Percentiles rank a stretch among this genome's conserved stretches.
Conservation (phyloP, 768 basidiomycete genomes). For the Tulasnella sp. region DNA sequence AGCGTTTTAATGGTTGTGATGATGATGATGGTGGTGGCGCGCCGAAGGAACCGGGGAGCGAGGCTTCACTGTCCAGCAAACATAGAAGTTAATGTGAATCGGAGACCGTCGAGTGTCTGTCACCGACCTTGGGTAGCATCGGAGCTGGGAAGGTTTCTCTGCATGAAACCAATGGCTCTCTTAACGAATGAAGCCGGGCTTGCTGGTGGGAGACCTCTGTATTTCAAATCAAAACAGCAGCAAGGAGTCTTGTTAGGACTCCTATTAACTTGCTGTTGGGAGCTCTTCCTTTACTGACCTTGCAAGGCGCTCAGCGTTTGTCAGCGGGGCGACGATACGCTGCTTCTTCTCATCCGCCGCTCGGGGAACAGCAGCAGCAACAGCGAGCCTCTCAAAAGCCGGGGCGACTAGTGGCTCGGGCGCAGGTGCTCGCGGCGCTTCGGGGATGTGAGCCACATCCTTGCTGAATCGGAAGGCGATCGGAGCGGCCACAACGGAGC, state of each 20-base stretch:
- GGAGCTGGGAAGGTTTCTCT: background rate
- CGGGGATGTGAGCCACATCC: background rate
- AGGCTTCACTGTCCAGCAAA: background rate
- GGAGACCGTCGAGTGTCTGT: background rate
- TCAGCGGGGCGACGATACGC: background rate
- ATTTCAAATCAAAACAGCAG: background rate
- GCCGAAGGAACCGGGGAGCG: background rate
- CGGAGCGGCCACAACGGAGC: background rate
- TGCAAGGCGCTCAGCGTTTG: background rate
- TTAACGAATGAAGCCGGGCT: background rate
- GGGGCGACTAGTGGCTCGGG: background rate
- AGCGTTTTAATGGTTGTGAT: background rate
- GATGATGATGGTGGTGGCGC: background rate
- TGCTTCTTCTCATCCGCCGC: background rate
- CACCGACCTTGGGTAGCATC: background rate
- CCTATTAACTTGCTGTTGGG: background rate
- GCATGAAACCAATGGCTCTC: background rate
- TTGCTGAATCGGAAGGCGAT: background rate
- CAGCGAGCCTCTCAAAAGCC: background rate
- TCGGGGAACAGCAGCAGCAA: background rate
- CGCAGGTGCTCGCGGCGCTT: background rate
- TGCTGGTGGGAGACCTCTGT: background rate
- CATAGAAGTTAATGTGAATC: background rate
- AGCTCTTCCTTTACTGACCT: background rate
- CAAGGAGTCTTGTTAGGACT: background rate